Base-by-base conservation (phyloP, 2,329 filamentous ascomycete species). In the Arthrobotrys megalospora region DNA sequence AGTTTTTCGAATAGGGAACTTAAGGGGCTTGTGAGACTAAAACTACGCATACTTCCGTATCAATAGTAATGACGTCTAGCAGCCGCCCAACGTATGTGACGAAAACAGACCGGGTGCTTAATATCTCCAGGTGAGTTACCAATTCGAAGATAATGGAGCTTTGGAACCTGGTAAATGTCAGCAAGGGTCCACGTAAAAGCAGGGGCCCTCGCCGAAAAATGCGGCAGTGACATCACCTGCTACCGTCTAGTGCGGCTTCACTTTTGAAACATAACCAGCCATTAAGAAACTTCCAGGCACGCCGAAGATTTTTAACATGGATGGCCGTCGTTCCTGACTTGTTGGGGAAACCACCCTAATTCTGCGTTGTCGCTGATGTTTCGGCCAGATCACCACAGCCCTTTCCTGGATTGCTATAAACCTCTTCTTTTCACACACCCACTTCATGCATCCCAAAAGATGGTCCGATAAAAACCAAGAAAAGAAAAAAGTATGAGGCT, bases 321-420 rank as follows among this genome's bases (percentile, higher is more conserved):
- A 66, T 50, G n/a, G 11, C 16, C 11, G 52, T n/a, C 32, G 11
- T 7, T 8, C 21, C 43, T 68, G 43, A 43, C 52, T 70, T 28
- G 47, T 48, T 47, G 58, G 34, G 19, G 10, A 36, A 32, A 34
- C 6, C 19, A 11, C 16, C 32, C 12, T 8, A 32, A 28, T 24
- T 76, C 69, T 77, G 69, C 50, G 69, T 73, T 73, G 69, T 60
- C 28, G 58, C 21, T 60, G 55, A 58, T 64, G 58, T 65, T 77
- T 77, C 66, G 65, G 73, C 73, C 73, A 77, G 73, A 77, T 77
- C 73, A 70, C 73, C 73, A 70, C 64, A 65, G 24, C 38, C 28
- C 32, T 65, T 70, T 43, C 58, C 58, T 14, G 58, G 69, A 66
- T 43, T 28, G 28, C 53, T 70, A 70, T 67, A 77, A 77, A 71